Evolutionary conservation across 345 rosid genomes (phyloP).

Genomic region (Lumnitzera racemosa): DNA sequence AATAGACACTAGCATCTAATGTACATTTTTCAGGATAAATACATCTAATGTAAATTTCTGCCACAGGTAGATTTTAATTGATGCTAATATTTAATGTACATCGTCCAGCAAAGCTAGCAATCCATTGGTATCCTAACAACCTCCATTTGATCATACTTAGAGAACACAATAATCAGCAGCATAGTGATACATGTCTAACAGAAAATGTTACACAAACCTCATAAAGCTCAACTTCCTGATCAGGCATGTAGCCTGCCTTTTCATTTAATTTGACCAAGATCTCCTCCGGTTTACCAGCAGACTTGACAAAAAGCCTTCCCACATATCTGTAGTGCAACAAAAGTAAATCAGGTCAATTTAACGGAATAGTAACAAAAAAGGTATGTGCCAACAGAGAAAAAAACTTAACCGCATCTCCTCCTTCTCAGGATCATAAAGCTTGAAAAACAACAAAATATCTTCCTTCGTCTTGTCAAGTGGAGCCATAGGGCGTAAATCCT

Average conservation of each 20-base stretch:
- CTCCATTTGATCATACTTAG: too few relatives aligned
- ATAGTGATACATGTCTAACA: background rate
- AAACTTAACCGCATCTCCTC: conserved; percentile 28
- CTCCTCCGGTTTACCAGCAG: conserved; percentile 27
- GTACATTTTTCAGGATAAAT: too few relatives aligned
- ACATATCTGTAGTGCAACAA: conserved; percentile 24
- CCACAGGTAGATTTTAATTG: too few relatives aligned
- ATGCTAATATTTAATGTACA: too few relatives aligned
- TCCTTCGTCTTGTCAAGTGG: conserved; percentile 25
- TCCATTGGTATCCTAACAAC: too few relatives aligned
- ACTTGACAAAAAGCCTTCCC: conserved; percentile 39
- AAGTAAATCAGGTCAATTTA: background rate
- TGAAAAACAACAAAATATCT: conserved; percentile 40
- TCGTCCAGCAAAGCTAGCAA: too few relatives aligned
- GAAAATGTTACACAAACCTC: conserved; percentile 12
- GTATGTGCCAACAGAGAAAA: background rate
- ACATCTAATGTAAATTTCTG: too few relatives aligned
- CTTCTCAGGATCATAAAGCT: conserved; percentile 34
- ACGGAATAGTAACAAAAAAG: background rate
- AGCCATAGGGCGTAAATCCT: conserved; percentile 29
- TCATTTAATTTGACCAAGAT: conserved; percentile 30
- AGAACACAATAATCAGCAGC: background rate
- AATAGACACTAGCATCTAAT: too few relatives aligned
- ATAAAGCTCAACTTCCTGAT: conserved; percentile 34
- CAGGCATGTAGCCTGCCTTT: conserved; percentile 39